These are phyloP conservation scores for Aspergillus indologenus DNA, from an alignment of 495 filamentous ascomycete genomes.

Conservation along the genomic window DNA sequence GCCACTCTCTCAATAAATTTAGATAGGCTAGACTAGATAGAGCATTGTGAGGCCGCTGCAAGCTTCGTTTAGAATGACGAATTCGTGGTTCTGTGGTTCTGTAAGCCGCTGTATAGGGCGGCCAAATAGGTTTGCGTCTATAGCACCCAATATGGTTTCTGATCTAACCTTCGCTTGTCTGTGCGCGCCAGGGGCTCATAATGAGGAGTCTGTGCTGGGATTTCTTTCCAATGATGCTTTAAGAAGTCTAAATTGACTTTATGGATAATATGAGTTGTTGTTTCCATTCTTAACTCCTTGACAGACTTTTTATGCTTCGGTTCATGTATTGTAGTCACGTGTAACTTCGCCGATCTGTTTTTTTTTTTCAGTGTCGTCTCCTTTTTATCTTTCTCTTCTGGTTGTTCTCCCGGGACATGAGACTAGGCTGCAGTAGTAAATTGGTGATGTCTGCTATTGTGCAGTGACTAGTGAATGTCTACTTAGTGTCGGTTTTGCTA, in stretches of 20 bases:
- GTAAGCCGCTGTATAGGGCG: too few relatives aligned
- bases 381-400: neutral
- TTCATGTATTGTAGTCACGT: neutral
- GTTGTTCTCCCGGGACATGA: neutral
- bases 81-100: too few relatives aligned
- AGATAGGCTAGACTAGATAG: too few relatives aligned
- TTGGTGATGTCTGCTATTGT: too few relatives aligned
- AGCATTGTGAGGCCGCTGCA: too few relatives aligned
- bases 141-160: neutral
- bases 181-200: neutral
- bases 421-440: neutral
- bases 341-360: neutral
- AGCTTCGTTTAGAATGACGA: too few relatives aligned
- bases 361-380: neutral
- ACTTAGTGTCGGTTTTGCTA: neutral
- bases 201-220: neutral
- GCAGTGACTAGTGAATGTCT: too few relatives aligned
- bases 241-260: neutral
- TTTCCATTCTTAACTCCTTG: neutral
- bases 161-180: neutral
- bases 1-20: too few relatives aligned
- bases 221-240: neutral
- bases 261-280: neutral
- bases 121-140: too few relatives aligned
- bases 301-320: neutral